These are phyloP conservation scores for Penicillium corylophilum DNA, from an alignment of 2,329 filamentous ascomycete species.

Conservation along the genomic window DNA sequence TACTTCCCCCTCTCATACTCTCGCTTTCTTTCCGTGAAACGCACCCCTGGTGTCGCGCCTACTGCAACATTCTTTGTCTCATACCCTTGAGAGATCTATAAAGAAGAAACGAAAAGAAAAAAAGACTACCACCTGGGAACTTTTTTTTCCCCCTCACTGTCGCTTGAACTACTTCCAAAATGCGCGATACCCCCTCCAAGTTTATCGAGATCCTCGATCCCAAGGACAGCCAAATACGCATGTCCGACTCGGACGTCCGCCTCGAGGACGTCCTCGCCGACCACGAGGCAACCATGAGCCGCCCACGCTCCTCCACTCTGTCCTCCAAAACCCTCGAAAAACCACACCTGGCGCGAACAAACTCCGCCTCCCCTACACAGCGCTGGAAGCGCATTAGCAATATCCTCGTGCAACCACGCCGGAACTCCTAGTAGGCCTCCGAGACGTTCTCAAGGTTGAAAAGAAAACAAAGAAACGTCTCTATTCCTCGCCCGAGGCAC, in stretches of 20 bases:
- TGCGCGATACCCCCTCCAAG: constrained; percentile 41
- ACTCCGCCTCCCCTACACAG: constrained; percentile 27
- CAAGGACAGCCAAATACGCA: constrained; percentile 32
- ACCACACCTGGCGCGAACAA: constrained; percentile 20
- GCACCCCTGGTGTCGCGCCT: constrained; percentile 10
- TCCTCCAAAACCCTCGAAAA: constrained; percentile 37
- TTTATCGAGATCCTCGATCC: constrained; percentile 47
- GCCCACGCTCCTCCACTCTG: constrained; percentile 37
- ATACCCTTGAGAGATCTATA: constrained; percentile 2
- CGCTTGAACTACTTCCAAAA: constrained; percentile 6
- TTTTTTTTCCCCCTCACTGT: not conserved
- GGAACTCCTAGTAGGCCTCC: constrained; percentile 21
- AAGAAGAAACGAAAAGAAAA: not conserved
- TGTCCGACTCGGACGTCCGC: constrained; percentile 42
- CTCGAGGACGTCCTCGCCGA: constrained; percentile 46
- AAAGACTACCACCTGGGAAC: not conserved
- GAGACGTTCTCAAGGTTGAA: not conserved
- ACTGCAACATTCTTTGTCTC: constrained; percentile 20
- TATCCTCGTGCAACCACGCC: constrained; percentile 31
- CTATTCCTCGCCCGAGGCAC: not conserved
- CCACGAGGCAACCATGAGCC: constrained; percentile 37
- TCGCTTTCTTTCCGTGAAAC: constrained; percentile 3
- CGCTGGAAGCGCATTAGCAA: constrained; percentile 36
- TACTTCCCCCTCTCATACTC: not conserved
- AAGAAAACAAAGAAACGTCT: too few species aligned